These are phyloP conservation scores for Chrysanthemum lavandulifolium DNA, from an alignment of 129 eudicot species.

Conservation along the genomic window DNA sequence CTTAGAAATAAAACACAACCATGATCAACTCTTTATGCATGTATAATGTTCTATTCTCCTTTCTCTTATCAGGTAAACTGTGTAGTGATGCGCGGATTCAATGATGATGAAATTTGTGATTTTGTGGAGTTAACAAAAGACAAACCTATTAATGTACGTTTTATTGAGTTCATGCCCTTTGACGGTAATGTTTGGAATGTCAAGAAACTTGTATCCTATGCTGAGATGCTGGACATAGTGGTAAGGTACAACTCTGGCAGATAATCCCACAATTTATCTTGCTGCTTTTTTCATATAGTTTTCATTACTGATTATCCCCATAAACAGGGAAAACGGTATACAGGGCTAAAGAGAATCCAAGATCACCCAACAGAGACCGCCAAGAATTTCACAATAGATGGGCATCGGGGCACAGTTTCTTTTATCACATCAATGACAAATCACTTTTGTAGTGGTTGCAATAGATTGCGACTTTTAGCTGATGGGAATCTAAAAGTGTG, in stretches of 20 bases:
- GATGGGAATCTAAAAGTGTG: conserved; percentile 98
- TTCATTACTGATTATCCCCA: conserved; percentile 25
- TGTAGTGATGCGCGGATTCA: conserved; percentile 98
- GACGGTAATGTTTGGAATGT: conserved; percentile 99
- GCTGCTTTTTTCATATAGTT: background rate
- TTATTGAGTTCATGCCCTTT: conserved; percentile 98
- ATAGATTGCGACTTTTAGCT: conserved; percentile 85
- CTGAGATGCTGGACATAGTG: conserved; percentile 94
- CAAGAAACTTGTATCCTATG: conserved; percentile 90
- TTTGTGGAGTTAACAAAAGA: conserved; percentile 87
- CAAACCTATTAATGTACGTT: conserved; percentile 78
- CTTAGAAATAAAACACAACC: background rate
- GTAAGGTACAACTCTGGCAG: conserved; percentile 70
- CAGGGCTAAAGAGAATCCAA: conserved; percentile 57
- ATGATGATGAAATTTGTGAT: conserved; percentile 95
- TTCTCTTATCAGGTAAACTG: conserved; percentile 69
- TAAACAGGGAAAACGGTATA: conserved; percentile 64
- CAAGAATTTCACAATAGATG: conserved; percentile 83
- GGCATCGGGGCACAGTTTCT: conserved; percentile 90
- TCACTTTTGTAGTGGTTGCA: conserved; percentile 97
- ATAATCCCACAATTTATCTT: conserved; percentile 15
- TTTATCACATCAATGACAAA: conserved; percentile 96
- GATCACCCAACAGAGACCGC: conserved; percentile 95
- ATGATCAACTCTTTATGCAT: background rate
- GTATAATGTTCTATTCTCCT: background rate